These are phyloP conservation scores for Acanthamoeba sp. DNA, from an alignment of 208 protist genomes.

Conservation along the genomic window DNA sequence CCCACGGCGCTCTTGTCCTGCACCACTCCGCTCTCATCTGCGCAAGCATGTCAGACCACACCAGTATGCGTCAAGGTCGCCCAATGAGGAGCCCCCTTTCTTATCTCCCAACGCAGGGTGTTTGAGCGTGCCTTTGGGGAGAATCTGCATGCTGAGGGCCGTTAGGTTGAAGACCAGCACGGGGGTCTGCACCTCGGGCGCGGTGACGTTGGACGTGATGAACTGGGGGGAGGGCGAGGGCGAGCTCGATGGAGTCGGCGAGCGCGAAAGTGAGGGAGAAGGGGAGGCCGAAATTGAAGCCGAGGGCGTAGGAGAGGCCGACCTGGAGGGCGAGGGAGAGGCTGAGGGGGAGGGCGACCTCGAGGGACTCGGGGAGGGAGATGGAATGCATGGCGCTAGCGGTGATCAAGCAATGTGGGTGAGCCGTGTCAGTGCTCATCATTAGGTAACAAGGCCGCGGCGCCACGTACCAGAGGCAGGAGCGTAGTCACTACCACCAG, in stretches of 20 bases:
- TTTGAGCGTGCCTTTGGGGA: neutral
- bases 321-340: neutral
- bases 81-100: too few relatives aligned
- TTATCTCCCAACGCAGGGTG: too few relatives aligned
- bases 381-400: neutral
- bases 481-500: too few relatives aligned
- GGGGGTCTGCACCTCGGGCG: neutral
- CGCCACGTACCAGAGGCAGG: too few relatives aligned
- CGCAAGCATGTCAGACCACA: too few relatives aligned
- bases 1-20: neutral
- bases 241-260: neutral
- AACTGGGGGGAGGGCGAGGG: neutral
- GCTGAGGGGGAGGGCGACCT: neutral
- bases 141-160: neutral
- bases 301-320: neutral
- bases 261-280: neutral
- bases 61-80: too few relatives aligned
- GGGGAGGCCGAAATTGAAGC: neutral
- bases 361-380: neutral
- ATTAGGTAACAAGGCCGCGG: too few relatives aligned
- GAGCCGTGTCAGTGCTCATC: too few relatives aligned
- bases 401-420: too few relatives aligned
- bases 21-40: neutral
- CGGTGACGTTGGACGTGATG: neutral
- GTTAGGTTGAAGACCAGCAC: neutral